phyloP scores from a whole-genome alignment of 805 yeast genomes.

The Candida ponderosae region DNA sequence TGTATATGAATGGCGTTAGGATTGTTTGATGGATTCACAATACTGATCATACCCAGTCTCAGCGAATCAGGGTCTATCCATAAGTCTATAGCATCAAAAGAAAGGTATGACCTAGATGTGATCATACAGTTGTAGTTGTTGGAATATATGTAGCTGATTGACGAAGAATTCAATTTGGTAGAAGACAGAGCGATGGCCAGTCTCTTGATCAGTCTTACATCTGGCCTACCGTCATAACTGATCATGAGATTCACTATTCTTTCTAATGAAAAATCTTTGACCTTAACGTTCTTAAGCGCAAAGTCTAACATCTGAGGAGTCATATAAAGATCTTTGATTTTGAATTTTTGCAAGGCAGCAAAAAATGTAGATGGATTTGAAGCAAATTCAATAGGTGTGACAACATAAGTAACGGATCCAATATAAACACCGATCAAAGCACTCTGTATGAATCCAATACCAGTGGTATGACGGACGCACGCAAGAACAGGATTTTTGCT shows the following conservation, averaged over 20 bases:
- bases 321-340: conserved; percentile 78
- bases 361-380: conserved; percentile 67
- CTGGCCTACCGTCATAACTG: conserved; percentile 69
- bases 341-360: conserved; percentile 61
- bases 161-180: conserved; percentile 56
- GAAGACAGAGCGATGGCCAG: conserved; percentile 56
- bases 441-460: conserved; percentile 86
- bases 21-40: conserved; percentile 65
- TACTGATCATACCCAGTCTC: conserved; percentile 79
- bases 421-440: conserved; percentile 74
- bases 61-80: conserved; percentile 83
- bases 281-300: conserved; percentile 52
- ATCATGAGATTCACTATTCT: conserved; percentile 78
- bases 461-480: conserved; percentile 75
- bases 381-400: conserved; percentile 72
- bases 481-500: conserved; percentile 71
- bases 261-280: conserved; percentile 46
- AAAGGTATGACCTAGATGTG: conserved; percentile 78
- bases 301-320: conserved; percentile 78
- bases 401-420: conserved; percentile 79
- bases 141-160: conserved; percentile 71
- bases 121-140: conserved; percentile 79
- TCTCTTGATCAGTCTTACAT: conserved; percentile 45
- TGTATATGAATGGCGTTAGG: conserved; percentile 71
- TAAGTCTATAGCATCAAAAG: conserved; percentile 80